Percentiles rank a stretch among this genome's conserved stretches.
Evolutionary conservation across 1,284 basidiomycete genomes (phyloP).

Genomic region (Melampsora americana): DNA sequence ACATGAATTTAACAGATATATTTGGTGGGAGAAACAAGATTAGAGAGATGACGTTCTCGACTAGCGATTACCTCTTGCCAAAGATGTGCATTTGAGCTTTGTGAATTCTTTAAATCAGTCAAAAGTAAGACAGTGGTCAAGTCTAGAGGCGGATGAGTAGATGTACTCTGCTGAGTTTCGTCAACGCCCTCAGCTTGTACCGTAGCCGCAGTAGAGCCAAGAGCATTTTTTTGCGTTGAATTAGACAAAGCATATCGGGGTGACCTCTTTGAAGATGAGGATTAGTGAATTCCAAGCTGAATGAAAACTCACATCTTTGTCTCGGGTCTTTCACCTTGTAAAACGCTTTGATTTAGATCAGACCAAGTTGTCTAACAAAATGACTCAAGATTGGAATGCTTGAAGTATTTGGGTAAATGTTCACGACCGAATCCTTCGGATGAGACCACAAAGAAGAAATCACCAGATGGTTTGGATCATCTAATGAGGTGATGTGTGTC

Average conservation of each 20-base stretch:
- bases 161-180: neutral
- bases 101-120: constrained; percentile 79
- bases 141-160: constrained; percentile 58
- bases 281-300: constrained; percentile 69
- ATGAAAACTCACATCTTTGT: constrained; percentile 71
- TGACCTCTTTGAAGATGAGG: constrained; percentile 83
- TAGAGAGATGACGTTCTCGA: too few relatives aligned
- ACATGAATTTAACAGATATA: too few relatives aligned
- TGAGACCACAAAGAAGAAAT: constrained; percentile 88
- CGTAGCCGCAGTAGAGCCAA: constrained; percentile 5
- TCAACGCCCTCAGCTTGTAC: constrained; percentile 1
- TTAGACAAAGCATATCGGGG: constrained; percentile 82
- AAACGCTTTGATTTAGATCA: constrained; percentile 92
- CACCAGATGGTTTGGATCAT: constrained; percentile 76
- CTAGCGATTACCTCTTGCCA: constrained; percentile 88
- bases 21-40: too few relatives aligned
- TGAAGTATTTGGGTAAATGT: constrained; percentile 89
- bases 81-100: constrained; percentile 78
- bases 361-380: constrained; percentile 96
- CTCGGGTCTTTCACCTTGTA: constrained; percentile 65
- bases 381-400: constrained; percentile 87
- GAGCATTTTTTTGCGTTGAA: constrained; percentile 64
- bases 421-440: constrained; percentile 88
- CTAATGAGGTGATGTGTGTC: constrained; percentile 77
- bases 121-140: constrained; percentile 76